Evolutionary conservation across 2,329 filamentous ascomycete species (phyloP).

Genomic region (Zymoseptoria tritici): DNA sequence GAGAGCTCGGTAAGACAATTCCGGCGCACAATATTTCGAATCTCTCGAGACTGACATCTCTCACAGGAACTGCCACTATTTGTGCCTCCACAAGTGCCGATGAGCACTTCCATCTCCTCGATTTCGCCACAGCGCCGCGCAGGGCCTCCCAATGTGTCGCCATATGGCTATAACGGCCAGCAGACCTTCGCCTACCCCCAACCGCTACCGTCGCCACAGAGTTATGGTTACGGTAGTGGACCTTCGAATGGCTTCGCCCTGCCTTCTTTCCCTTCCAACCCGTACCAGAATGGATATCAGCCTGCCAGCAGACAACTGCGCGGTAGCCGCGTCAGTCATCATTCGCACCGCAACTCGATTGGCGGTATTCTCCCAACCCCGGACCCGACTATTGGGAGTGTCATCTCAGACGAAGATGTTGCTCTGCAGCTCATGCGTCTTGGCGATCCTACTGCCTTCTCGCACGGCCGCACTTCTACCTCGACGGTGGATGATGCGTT

Average conservation of each 20-base stretch:
- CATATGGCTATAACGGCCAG: constrained; percentile 67
- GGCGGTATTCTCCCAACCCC: constrained; percentile 76
- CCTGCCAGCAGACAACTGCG: constrained; percentile 48
- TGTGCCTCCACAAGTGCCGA: constrained; percentile 86
- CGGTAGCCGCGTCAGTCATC: constrained; percentile 44
- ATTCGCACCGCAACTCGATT: constrained; percentile 35
- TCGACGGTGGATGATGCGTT: constrained; percentile 91
- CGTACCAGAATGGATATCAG: constrained; percentile 17
- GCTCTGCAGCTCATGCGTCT: constrained; percentile 94
- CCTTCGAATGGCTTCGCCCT: constrained; percentile 13
- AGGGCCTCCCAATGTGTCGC: constrained; percentile 63
- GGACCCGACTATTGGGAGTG: constrained; percentile 93
- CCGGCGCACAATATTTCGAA: neutral
- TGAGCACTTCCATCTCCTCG: constrained; percentile 93
- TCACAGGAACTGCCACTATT: constrained; percentile 87
- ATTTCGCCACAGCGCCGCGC: constrained; percentile 82
- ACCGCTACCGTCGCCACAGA: constrained; percentile 76
- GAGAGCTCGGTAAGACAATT: constrained; percentile 85
- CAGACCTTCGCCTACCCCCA: constrained; percentile 73
- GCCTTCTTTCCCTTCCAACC: constrained; percentile 17
- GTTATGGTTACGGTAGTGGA: constrained; percentile 42
- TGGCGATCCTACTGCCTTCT: constrained; percentile 87
- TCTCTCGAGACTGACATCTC: constrained; percentile 6
- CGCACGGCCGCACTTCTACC: constrained; percentile 83
- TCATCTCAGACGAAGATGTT: constrained; percentile 96